These are phyloP conservation scores for Boletus barrowsii DNA, from an alignment of 768 basidiomycete genomes.

Conservation along the genomic window DNA sequence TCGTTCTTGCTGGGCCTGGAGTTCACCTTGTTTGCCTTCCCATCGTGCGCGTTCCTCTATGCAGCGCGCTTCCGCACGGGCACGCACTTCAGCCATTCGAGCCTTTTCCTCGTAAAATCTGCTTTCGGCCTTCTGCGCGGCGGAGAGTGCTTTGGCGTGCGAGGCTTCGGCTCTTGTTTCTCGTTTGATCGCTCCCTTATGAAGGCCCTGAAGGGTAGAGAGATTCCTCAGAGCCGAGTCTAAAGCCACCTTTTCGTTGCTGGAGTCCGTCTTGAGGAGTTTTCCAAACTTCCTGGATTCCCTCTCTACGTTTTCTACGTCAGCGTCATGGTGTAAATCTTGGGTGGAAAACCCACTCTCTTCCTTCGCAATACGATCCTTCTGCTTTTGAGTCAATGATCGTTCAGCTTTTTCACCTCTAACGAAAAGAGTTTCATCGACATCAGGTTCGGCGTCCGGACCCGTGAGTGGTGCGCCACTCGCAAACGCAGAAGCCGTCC, in stretches of 20 bases:
- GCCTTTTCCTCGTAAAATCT: conserved; percentile 60
- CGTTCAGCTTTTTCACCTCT: conserved; percentile 49
- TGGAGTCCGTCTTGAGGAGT: conserved; percentile 67
- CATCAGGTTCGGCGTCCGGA: conserved; percentile 40
- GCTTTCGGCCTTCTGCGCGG: conserved; percentile 63
- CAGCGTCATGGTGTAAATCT: background rate
- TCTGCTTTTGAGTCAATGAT: conserved; percentile 48
- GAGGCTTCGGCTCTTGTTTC: conserved; percentile 55
- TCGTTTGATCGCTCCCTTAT: conserved; percentile 62
- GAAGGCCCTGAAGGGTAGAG: conserved; percentile 63
- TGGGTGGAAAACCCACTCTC: conserved; percentile 41
- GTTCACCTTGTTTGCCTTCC: conserved; percentile 48
- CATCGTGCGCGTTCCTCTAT: conserved; percentile 60
- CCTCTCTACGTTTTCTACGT: conserved; percentile 39
- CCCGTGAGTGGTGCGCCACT: conserved; percentile 54
- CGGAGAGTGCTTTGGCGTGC: conserved; percentile 51
- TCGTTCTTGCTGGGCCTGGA: conserved; percentile 44
- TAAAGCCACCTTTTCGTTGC: conserved; percentile 63
- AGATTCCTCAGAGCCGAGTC: conserved; percentile 61
- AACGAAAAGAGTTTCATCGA: conserved; percentile 38
- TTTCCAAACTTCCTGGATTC: conserved; percentile 62
- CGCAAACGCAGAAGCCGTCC: conserved; percentile 39
- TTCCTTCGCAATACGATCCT: conserved; percentile 45
- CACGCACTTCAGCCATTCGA: conserved; percentile 48
- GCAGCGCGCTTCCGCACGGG: conserved; percentile 42